Percentiles rank a stretch among this genome's conserved stretches.
phyloP scores from a whole-genome alignment of 108 stramenopile genomes.

The Cyclotella distinguenda region DNA sequence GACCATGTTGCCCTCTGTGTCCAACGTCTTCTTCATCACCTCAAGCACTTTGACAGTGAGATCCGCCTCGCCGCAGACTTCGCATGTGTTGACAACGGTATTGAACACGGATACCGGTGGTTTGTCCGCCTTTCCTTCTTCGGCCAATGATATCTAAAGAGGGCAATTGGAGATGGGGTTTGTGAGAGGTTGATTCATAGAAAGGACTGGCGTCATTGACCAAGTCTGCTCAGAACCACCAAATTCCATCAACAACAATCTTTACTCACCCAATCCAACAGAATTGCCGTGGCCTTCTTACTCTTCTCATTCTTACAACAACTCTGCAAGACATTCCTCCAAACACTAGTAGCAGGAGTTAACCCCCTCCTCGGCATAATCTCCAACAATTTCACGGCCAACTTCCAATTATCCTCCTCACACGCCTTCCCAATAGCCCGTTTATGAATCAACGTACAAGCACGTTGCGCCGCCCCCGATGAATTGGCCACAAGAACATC shows the following conservation, averaged over 20 bases:
- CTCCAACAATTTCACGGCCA: constrained; percentile 82
- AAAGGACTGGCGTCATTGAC: no score
- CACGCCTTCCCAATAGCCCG: constrained; percentile 70
- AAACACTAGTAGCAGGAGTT: constrained; percentile 64
- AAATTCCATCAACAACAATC: constrained; percentile 3
- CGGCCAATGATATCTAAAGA: constrained; percentile 49
- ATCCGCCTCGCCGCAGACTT: constrained; percentile 87
- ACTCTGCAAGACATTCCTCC: constrained; percentile 72
- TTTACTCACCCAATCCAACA: constrained; percentile 85
- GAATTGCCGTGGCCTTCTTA: constrained; percentile 74
- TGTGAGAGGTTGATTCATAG: neutral
- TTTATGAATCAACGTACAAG: constrained; percentile 76
- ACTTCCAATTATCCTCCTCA: constrained; percentile 71
- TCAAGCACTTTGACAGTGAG: constrained; percentile 80
- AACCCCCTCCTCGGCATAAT: constrained; percentile 71
- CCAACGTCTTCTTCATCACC: constrained; percentile 76
- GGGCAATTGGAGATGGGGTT: neutral
- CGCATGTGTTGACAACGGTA: constrained; percentile 85
- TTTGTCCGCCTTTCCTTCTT: constrained; percentile 70
- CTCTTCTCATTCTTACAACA: constrained; percentile 84
- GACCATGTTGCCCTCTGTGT: constrained; percentile 86
- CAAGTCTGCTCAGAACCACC: neutral
- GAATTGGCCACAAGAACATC: constrained; percentile 72
- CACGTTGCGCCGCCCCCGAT: constrained; percentile 68
- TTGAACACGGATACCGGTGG: constrained; percentile 83